Base-by-base conservation (phyloP, 2,329 filamentous ascomycete species). In the Xylariaceae sp. region DNA sequence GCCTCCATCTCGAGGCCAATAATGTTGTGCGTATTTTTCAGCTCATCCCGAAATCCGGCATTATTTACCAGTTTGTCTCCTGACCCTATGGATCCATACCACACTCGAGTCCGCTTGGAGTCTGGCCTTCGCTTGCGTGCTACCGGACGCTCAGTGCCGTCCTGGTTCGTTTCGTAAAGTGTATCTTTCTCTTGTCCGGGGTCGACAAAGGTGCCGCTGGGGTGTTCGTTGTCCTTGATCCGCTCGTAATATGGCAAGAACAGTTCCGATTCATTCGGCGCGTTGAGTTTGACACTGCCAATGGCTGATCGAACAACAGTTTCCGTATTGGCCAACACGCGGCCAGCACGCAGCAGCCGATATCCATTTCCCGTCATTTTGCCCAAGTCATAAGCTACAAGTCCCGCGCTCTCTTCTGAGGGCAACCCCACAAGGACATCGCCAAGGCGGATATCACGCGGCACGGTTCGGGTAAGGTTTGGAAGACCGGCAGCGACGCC, bases 1-100 rank as follows among this genome's bases (percentile, higher is more conserved):
- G 44, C 51, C 39, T 45, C 51, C 54, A 56, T 54, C 34, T 51
- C 54, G 18, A 56, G 39, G 15, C 47, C 43, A 13, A 54, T 53
- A n/a, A 56, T 8, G 8, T 49, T 47, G 18, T 48, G 44, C 5
- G 40, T 47, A n/a, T 54, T 47, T 18, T 47, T 54, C 32, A 54
- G 19, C 34, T 51, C 19, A 12, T 56, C 43, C 22, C 51, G 39
- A 16, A 26, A 36, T 9, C 16, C 12, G 10, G 43, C 47, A 34
- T 51, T 46, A 29, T 46, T 53, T 3, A 48, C 2, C 9, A 53
- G 42, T 4, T 49, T 51, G 1, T 56, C 47, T 8, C 54, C 54
- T 9, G 54, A 56, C 2, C 47, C 51, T 13, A 56, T 56, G 21
- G 43, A 32, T 4, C 54, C 51, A 19, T 56, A 56, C 54, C 47